Base-by-base conservation (phyloP, 257 asterid species). In the Rubia yunnanensis region DNA sequence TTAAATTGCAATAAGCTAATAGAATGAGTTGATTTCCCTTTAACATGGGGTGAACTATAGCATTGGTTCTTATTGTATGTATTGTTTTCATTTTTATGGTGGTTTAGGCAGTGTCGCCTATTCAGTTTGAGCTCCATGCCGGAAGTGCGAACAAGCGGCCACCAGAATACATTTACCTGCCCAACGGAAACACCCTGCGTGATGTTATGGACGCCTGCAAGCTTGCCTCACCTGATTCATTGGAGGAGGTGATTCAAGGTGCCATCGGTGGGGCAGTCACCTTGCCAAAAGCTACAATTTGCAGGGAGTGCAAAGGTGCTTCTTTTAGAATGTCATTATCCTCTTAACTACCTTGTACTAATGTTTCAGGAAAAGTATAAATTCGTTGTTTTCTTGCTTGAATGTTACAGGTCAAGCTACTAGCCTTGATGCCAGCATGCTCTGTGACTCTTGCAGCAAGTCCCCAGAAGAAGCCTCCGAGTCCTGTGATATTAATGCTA, bases 111-210 rank as follows among this genome's bases (percentile, higher is more conserved):
- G 76, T 90, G 70, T 83, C 90, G 13, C 97, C 97, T n/a, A 80
- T 79, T 71, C 81, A 80, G 59, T 94, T 90, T 73, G 99, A 94
- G 70, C 31, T 79, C 66, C 98, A 92, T 68, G 97, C 98, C 0
- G 80, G 72, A 54, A 87, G 98, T 76, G 75, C 79, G 59, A 84
- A 84, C 79, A 92, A 84, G 74, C 87, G 88, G 26, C 96, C 96
- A 49, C 83, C 95, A 23, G 96, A 92, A 41, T 87, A 82, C 67
- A 85, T 87, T 14, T 83, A 74, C 79, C 76, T 92, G 84, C 87
- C 84, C 48, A 92, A 89, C 59, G 96, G 98, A 44, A 89, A 77
- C 66, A 76, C 77, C 52, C 85, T 92, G 7, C 77, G 86, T 62
- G 96, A 92, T 34, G 88, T 92, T 66, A 68, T 92, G 63, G 82